These are phyloP conservation scores for Aspergillus egyptiacus DNA, from an alignment of 495 filamentous ascomycete genomes.

Conservation along the genomic window DNA sequence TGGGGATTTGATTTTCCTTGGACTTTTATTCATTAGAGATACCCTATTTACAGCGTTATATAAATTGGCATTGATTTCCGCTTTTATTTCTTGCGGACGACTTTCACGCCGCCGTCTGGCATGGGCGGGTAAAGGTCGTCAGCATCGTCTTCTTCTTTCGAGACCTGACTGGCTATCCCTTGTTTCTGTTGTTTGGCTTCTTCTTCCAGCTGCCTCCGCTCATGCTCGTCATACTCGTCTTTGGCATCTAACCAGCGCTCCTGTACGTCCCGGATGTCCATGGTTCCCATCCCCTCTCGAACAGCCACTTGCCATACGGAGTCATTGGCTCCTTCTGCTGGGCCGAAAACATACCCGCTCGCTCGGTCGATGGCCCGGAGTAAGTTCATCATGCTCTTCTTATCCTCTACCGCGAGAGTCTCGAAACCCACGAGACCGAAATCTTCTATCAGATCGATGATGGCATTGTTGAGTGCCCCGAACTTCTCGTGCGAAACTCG, in stretches of 20 bases:
- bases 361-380: constrained; percentile 83
- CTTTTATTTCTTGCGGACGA: constrained; percentile 35
- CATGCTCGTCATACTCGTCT: constrained; percentile 79
- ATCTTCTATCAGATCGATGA: constrained; percentile 78
- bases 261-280: constrained; percentile 84
- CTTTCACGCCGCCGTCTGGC: constrained; percentile 43
- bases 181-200: constrained; percentile 41
- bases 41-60: constrained; percentile 33
- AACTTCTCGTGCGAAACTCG: constrained; percentile 64
- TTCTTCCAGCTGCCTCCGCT: constrained; percentile 65
- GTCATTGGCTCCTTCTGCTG: constrained; percentile 88
- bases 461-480: constrained; percentile 72
- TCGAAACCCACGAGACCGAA: constrained; percentile 88
- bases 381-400: constrained; percentile 89
- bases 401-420: constrained; percentile 92
- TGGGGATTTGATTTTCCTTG: constrained; percentile 3
- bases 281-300: constrained; percentile 70
- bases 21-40: constrained; percentile 26
- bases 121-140: constrained; percentile 32
- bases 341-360: constrained; percentile 86
- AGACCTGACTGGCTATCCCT: constrained; percentile 7
- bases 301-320: constrained; percentile 91
- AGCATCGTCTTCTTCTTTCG: constrained; percentile 27
- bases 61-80: not conserved
- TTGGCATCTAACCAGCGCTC: constrained; percentile 90